Evolutionary conservation across 257 asterid genomes (phyloP), one percentile per base, ranked within the genome.

Genomic region (Osmanthus fragrans): DNA sequence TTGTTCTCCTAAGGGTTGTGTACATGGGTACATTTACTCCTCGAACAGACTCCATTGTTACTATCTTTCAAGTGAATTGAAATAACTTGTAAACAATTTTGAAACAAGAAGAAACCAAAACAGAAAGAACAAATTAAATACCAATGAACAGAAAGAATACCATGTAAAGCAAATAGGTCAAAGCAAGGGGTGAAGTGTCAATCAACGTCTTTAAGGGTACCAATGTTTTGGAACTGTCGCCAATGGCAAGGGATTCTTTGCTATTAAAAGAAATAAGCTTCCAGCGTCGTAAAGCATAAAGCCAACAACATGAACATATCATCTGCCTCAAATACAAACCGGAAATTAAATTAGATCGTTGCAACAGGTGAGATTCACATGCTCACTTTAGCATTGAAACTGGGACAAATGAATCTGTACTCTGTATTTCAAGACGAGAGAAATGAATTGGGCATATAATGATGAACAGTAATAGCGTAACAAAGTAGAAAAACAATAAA

Each of bases 21-120:
- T 94, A 94, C 98, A 94, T 94, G 32, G 98, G 98, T 65, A 94
- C 98, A 85, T 90, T 94, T 67, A 94, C 97, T 54, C 93, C 98
- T 27, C 97, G 91, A 80, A 94, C 92, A 84, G 97, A 90, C 89
- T 89, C 98, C 98, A 94, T 94, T 32, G 92, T 80, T 81, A 86
- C 94, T 86, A 92, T 83, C 98, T 94, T 92, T 85, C 86, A 87
- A 85, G 81, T 76, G 81, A 87, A 88, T 82, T 36, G 81, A 84
- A 78, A 85, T 45, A 81, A 71, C 60, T 82, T 76, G 77, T 74
- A 71, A 83, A 58, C 73, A 54, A 0, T 32, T 71, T 68, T 33
- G 64, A 25, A 32, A 39, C 47, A 68, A 36, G 73, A 25, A 60
- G 45, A 80, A 77, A 47, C 34, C 25, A 64, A 29, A 60, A 80